Conservation (phyloP, 257 asterid species). For the Agastache rugosa region DNA sequence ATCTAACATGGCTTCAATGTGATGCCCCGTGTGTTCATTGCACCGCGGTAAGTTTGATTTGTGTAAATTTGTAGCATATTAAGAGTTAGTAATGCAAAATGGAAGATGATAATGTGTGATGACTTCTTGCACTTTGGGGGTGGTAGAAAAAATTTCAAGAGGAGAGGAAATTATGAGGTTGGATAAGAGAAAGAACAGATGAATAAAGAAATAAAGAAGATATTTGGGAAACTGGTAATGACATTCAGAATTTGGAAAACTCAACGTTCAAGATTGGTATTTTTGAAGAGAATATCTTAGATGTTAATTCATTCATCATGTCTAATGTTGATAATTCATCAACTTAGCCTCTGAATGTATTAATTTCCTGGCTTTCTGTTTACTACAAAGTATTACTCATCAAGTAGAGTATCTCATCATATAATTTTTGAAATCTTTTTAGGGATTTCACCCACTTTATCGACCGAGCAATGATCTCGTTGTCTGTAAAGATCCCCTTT, state of each 20-base stretch:
- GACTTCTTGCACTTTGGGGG: neutral
- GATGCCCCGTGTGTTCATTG: conserved; percentile 98
- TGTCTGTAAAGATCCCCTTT: conserved; percentile 80
- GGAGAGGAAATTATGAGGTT: neutral
- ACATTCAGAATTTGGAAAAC: conserved; percentile 5
- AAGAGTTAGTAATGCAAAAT: neutral
- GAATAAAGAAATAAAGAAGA: neutral
- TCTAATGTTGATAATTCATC: neutral
- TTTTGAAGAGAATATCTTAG: neutral
- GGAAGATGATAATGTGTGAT: neutral
- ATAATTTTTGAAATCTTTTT: conserved; percentile 1
- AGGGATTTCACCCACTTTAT: conserved; percentile 95
- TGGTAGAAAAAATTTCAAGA: neutral
- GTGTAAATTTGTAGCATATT: neutral
- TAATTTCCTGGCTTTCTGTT: no score
- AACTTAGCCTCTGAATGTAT: no score
- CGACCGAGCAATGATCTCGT: conserved; percentile 92
- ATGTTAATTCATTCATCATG: neutral
- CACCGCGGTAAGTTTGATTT: conserved; percentile 59
- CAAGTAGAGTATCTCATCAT: neutral
- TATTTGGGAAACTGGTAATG: neutral
- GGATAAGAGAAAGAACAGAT: conserved; percentile 8
- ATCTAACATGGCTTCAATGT: conserved; percentile 99
- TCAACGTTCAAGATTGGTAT: neutral
- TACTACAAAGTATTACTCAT: neutral